Evolutionary conservation across 73 alveolate species (phyloP).

Genomic region (Paramecium octaurelia): DNA sequence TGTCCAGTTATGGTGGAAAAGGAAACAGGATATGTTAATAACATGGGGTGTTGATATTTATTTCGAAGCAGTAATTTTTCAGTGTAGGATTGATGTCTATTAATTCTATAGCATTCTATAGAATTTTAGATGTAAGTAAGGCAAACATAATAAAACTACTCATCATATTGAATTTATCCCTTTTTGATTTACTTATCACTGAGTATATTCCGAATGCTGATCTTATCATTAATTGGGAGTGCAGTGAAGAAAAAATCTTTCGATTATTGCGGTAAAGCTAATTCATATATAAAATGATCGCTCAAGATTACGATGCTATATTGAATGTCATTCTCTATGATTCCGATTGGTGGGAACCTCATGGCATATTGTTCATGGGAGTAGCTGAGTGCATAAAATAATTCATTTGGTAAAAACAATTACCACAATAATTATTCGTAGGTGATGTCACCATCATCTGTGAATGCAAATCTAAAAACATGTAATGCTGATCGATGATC

Average conservation of each 20-base stretch:
- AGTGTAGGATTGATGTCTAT: background rate
- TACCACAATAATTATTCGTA: background rate
- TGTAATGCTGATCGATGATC: background rate
- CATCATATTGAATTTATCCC: conserved; percentile 23
- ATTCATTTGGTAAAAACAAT: conserved; percentile 3
- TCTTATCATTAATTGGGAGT: conserved; percentile 30
- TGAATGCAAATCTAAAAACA: background rate
- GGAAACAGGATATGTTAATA: conserved; percentile 34
- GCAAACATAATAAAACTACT: conserved; percentile 24
- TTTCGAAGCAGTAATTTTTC: background rate
- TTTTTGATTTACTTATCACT: background rate
- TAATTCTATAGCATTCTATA: background rate
- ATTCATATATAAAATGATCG: background rate
- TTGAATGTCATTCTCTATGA: conserved; percentile 27
- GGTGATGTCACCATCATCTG: background rate
- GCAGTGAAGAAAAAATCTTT: background rate
- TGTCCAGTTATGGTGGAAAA: background rate
- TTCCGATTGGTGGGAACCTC: conserved; percentile 17
- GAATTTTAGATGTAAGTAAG: background rate
- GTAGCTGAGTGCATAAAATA: background rate
- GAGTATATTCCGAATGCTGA: background rate
- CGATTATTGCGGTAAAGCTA: background rate
- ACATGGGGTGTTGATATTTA: background rate
- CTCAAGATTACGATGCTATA: background rate
- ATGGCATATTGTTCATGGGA: conserved; percentile 28